Percentiles rank a stretch among this genome's conserved stretches.
Evolutionary conservation across 2,329 filamentous ascomycete species (phyloP).

Genomic region (Paracamarosporium sp.): DNA sequence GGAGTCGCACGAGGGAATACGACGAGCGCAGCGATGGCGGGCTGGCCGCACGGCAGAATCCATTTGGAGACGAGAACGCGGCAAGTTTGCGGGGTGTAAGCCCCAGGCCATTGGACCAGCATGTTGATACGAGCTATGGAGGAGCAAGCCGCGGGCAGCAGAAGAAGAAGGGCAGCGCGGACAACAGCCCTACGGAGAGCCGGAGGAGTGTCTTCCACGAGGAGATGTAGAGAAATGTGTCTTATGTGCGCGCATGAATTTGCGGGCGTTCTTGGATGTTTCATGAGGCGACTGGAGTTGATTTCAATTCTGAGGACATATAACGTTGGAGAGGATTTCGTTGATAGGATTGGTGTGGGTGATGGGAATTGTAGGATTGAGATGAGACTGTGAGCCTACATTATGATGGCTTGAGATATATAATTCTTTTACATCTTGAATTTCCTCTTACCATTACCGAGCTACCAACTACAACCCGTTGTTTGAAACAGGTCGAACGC

Average conservation of each 20-base stretch:
- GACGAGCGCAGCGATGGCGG: slow-evolving; percentile 42
- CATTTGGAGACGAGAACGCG: slow-evolving; percentile 52
- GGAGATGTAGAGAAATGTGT: slow-evolving; percentile 63
- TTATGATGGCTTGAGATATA: background rate
- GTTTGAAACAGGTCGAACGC: background rate
- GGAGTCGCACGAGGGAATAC: slow-evolving; percentile 58
- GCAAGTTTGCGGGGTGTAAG: slow-evolving; percentile 71
- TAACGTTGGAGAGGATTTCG: background rate
- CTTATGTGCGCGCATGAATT: background rate
- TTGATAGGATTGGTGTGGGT: background rate
- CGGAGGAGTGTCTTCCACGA: slow-evolving; percentile 74
- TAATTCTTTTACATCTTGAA: background rate
- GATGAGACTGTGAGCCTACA: background rate
- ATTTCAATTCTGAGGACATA: slow-evolving; percentile 3
- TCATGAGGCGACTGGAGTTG: slow-evolving; percentile 2
- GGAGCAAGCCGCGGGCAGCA: slow-evolving; percentile 49
- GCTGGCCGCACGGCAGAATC: slow-evolving; percentile 33
- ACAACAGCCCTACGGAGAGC: slow-evolving; percentile 67
- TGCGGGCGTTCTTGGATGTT: slow-evolving; percentile 2
- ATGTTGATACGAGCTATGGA: slow-evolving; percentile 53
- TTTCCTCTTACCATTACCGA: background rate
- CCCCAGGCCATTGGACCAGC: slow-evolving; percentile 69
- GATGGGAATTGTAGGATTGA: background rate
- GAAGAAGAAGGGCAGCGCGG: slow-evolving; percentile 46
- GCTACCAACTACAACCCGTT: background rate